phyloP scores from a whole-genome alignment of 805 yeast species.

The Ogataea parapolymorpha region DNA sequence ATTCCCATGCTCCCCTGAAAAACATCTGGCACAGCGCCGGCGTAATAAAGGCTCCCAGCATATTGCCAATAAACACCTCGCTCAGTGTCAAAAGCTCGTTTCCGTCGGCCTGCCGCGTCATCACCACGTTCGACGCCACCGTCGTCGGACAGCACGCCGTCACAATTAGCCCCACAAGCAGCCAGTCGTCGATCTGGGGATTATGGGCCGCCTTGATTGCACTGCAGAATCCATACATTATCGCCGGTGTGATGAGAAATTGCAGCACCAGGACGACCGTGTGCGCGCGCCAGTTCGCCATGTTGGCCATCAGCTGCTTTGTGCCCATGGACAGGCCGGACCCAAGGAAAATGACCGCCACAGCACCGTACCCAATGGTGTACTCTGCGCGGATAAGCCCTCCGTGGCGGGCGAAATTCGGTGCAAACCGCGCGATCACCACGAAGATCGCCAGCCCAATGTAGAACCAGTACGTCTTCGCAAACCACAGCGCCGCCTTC shows the following conservation, averaged over 20 bases:
- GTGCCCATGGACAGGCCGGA: slow-evolving; percentile 80
- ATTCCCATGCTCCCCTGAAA: slow-evolving; percentile 55
- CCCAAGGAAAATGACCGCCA: slow-evolving; percentile 77
- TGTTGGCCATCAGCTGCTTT: slow-evolving; percentile 54
- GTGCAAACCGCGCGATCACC: slow-evolving; percentile 72
- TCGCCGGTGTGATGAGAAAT: slow-evolving; percentile 51
- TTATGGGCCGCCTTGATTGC: slow-evolving; percentile 62
- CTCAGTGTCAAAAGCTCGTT: slow-evolving; percentile 70
- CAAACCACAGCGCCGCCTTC: slow-evolving; percentile 9
- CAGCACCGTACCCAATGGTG: slow-evolving; percentile 80
- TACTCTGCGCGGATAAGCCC: slow-evolving; percentile 75
- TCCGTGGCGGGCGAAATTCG: slow-evolving; percentile 79
- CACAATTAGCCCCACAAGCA: slow-evolving; percentile 75
- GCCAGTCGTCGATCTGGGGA: slow-evolving; percentile 64
- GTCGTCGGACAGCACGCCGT: slow-evolving; percentile 91
- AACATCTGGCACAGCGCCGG: slow-evolving; percentile 82
- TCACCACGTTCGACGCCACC: slow-evolving; percentile 86
- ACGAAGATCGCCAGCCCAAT: slow-evolving; percentile 67
- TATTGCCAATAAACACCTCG: slow-evolving; percentile 82
- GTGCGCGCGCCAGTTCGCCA: slow-evolving; percentile 82
- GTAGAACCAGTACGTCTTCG: slow-evolving; percentile 66
- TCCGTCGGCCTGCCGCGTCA: slow-evolving; percentile 85
- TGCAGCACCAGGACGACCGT: slow-evolving; percentile 61
- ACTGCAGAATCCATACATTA: slow-evolving; percentile 65
- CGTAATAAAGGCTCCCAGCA: slow-evolving; percentile 81